phyloP scores from a whole-genome alignment of 1,284 basidiomycete species.

The Microbotryum silenes-acaulis region DNA sequence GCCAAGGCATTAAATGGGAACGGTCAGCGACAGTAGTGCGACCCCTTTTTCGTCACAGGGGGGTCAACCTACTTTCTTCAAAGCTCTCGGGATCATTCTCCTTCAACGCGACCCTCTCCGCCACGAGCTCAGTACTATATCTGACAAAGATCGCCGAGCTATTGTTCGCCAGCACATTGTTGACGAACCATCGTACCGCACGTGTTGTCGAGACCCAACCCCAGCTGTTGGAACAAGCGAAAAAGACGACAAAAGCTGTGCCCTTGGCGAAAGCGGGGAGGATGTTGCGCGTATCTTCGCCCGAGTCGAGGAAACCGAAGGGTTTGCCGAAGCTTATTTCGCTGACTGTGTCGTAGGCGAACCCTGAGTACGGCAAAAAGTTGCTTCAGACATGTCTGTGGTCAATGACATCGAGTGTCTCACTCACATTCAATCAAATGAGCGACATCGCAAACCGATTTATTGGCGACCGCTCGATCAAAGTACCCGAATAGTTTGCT shows the following conservation, averaged over 20 bases:
- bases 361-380: background rate
- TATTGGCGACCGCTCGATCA: conserved; percentile 15
- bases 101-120: conserved; percentile 1
- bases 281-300: background rate
- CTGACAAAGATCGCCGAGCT: conserved; percentile 4
- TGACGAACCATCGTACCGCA: conserved; percentile 1
- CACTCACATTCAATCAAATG: conserved; percentile 29
- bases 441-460: conserved; percentile 26
- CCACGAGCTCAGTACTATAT: conserved; percentile 1
- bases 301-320: conserved; percentile 7
- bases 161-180: background rate
- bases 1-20: background rate
- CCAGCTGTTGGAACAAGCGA: background rate
- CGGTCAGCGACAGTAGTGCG: no score
- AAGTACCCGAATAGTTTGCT: conserved; percentile 29
- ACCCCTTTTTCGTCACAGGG: background rate
- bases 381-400: background rate
- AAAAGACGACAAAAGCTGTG: conserved; percentile 2
- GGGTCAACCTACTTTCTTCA: background rate
- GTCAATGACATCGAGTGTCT: no score
- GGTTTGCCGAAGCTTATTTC: conserved; percentile 25
- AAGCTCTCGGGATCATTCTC: conserved; percentile 4
- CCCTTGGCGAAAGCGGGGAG: conserved; percentile 4
- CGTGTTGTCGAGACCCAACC: conserved; percentile 7
- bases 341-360: conserved; percentile 36